These are phyloP conservation scores for Leccinum ochraceum DNA, from an alignment of 768 basidiomycete genomes.

Conservation along the genomic window DNA sequence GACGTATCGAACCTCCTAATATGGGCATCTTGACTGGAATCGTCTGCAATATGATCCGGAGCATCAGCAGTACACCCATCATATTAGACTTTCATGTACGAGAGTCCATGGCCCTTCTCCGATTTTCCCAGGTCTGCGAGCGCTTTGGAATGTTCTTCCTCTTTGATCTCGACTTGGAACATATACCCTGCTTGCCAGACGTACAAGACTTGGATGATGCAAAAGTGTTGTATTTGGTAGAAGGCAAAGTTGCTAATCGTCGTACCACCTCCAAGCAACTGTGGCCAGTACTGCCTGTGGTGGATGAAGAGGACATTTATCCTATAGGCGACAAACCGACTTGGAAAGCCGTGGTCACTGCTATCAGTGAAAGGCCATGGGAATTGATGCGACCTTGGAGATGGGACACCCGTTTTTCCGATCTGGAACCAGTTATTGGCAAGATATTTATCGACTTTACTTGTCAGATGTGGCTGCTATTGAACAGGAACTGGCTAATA, in stretches of 20 bases:
- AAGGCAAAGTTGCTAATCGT: background rate
- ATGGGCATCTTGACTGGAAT: constrained; percentile 13
- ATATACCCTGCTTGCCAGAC: background rate
- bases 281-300: constrained; percentile 3
- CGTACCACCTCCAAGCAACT: background rate
- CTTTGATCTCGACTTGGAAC: background rate
- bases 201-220: constrained; percentile 6
- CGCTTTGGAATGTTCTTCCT: background rate
- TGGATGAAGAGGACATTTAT: background rate
- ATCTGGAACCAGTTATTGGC: background rate
- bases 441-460: no score
- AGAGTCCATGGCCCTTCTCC: background rate
- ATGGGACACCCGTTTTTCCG: background rate
- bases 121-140: background rate
- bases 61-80: constrained; percentile 4
- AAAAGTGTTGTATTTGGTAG: background rate
- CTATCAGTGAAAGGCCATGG: background rate
- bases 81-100: background rate
- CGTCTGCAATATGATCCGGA: constrained; percentile 3
- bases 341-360: background rate
- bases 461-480: no score
- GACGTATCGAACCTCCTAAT: constrained; percentile 8
- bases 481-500: no score
- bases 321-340: background rate
- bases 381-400: background rate